Percentiles rank a stretch among this genome's conserved stretches.
These are phyloP conservation scores for Chaetomium cochliodes DNA, from an alignment of 495 filamentous ascomycete genomes.

Conservation along the genomic window DNA sequence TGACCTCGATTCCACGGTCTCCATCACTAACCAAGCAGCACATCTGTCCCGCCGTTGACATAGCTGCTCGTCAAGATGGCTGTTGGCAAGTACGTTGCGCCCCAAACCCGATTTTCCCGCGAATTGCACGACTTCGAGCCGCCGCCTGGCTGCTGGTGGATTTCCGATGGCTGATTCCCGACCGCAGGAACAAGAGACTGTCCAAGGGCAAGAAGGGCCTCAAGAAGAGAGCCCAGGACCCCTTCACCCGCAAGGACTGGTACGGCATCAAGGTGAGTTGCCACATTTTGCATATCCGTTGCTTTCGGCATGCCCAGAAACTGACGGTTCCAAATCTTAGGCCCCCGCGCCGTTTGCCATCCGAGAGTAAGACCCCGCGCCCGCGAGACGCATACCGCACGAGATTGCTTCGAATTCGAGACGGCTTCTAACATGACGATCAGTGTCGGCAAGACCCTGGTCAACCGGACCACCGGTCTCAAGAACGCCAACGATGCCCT, in stretches of 20 bases:
- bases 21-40: slow-evolving; percentile 41
- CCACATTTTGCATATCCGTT: slow-evolving; percentile 6
- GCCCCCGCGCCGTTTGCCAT: slow-evolving; percentile 93
- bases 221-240: slow-evolving; percentile 98
- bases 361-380: slow-evolving; percentile 74
- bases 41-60: slow-evolving; percentile 31
- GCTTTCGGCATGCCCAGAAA: not conserved
- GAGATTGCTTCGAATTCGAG: slow-evolving; percentile 18
- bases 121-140: slow-evolving; percentile 21
- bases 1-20: slow-evolving; percentile 38
- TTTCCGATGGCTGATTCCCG: slow-evolving; percentile 43
- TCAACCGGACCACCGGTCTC: slow-evolving; percentile 98
- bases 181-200: slow-evolving; percentile 95
- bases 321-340: slow-evolving; percentile 45
- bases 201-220: slow-evolving; percentile 99
- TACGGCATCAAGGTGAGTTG: slow-evolving; percentile 86
- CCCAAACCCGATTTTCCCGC: slow-evolving; percentile 25
- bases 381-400: slow-evolving; percentile 21
- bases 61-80: slow-evolving; percentile 71
- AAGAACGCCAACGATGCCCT: slow-evolving; percentile 99
- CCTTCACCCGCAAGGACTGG: slow-evolving; percentile 98
- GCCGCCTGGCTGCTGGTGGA: slow-evolving; percentile 10
- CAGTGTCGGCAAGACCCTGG: slow-evolving; percentile 98
- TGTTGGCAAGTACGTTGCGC: slow-evolving; percentile 78
- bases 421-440: slow-evolving; percentile 36